Percentiles rank a stretch among this genome's conserved stretches.
These are phyloP conservation scores for Oleoguttula mirabilis DNA, from an alignment of 495 filamentous ascomycete genomes.

Conservation along the genomic window DNA sequence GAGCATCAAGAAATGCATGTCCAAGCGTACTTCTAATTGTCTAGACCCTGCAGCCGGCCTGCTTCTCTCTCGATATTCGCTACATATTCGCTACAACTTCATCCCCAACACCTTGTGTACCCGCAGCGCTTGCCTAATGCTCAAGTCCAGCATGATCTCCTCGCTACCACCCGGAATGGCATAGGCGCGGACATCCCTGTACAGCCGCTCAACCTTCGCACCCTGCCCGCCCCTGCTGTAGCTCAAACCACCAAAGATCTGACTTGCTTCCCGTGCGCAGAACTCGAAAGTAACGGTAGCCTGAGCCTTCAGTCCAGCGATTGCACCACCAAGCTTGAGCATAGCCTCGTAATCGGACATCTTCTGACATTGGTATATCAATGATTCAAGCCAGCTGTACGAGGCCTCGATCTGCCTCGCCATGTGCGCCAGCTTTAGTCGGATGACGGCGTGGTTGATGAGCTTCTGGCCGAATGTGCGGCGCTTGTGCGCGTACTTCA, in stretches of 20 bases:
- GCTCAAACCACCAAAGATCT: constrained; percentile 92
- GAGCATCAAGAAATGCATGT: too few species aligned
- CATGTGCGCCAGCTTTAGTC: constrained; percentile 96
- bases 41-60: too few species aligned
- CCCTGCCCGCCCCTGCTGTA: constrained; percentile 92
- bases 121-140: constrained; percentile 81
- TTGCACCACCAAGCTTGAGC: constrained; percentile 88
- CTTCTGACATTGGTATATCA: constrained; percentile 80
- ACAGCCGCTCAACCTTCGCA: constrained; percentile 88
- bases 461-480: constrained; percentile 90
- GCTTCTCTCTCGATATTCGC: too few species aligned
- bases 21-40: too few species aligned
- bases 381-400: constrained; percentile 94
- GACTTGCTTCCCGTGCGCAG: constrained; percentile 89
- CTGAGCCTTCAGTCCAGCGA: constrained; percentile 89
- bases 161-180: constrained; percentile 94
- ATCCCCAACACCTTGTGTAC: constrained; percentile 88
- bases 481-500: constrained; percentile 95
- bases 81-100: too few species aligned
- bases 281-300: constrained; percentile 88
- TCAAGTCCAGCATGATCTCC: constrained; percentile 98
- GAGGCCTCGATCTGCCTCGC: constrained; percentile 92
- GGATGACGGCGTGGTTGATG: constrained; percentile 93
- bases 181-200: constrained; percentile 94
- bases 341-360: constrained; percentile 95